Conservation (phyloP, 2,329 filamentous ascomycete genomes). For the Raffaelea ambrosiae region DNA sequence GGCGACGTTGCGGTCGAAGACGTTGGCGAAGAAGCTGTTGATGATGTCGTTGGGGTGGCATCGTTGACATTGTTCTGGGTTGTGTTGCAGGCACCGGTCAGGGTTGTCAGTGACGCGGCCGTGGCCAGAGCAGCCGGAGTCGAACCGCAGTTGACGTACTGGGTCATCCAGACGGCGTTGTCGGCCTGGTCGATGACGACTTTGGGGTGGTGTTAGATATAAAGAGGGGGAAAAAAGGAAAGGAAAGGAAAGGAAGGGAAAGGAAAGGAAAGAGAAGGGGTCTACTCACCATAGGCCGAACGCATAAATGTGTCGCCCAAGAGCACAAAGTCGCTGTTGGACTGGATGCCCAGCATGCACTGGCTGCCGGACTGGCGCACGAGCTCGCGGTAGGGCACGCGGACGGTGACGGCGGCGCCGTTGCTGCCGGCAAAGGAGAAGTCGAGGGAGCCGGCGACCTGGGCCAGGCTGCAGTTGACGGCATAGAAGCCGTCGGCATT, state of each 20-base stretch:
- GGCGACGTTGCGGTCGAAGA: background rate
- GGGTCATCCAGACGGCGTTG: conserved; percentile 38
- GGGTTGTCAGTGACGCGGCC: background rate
- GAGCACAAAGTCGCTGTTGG: conserved; percentile 38
- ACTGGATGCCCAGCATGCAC: conserved; percentile 42
- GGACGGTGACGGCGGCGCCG: conserved; percentile 30
- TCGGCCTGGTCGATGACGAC: conserved; percentile 44
- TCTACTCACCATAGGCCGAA: conserved; percentile 38
- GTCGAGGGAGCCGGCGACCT: conserved; percentile 33
- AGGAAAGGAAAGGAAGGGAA: background rate
- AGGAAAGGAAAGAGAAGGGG: conserved; percentile 6
- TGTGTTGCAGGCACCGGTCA: background rate
- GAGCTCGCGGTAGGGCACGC: conserved; percentile 41
- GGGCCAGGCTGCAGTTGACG: conserved; percentile 34
- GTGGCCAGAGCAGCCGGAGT: conserved; percentile 26
- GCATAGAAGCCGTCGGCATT: conserved; percentile 35
- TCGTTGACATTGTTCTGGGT: background rate
- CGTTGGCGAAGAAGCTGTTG: background rate
- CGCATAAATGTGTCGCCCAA: conserved; percentile 52
- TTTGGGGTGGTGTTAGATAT: conserved; percentile 3
- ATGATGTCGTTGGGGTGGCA: background rate
- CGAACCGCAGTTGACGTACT: conserved; percentile 42
- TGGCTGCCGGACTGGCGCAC: conserved; percentile 26
- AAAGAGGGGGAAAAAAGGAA: background rate
- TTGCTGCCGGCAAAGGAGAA: conserved; percentile 31